Conservation (phyloP, 106 monocot species). For the Xerophyta viscosa region DNA sequence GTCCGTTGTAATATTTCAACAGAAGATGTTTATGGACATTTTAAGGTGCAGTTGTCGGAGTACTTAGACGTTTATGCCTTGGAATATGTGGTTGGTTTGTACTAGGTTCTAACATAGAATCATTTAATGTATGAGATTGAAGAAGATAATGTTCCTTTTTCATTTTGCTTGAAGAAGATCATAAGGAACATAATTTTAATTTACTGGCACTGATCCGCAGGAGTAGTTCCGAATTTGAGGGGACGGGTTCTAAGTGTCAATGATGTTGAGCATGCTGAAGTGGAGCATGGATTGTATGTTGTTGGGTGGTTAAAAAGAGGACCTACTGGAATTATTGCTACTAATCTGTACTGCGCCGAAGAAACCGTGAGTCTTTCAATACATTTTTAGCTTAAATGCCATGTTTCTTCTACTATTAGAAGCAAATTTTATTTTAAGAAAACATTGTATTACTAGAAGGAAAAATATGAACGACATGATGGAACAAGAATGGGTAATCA, state of each 20-base stretch:
- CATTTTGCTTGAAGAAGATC: not conserved
- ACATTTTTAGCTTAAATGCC: no score
- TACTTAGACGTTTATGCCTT: not conserved
- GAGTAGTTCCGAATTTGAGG: slow-evolving; percentile 53
- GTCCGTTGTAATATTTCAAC: no score
- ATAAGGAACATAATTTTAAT: not conserved
- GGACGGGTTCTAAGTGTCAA: slow-evolving; percentile 40
- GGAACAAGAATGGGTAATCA: no score
- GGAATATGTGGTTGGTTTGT: no score
- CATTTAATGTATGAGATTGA: no score
- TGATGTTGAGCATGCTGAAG: slow-evolving; percentile 4
- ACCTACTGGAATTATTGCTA: slow-evolving; percentile 84
- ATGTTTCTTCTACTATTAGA: not conserved
- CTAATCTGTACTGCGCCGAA: slow-evolving; percentile 94
- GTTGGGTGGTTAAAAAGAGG: slow-evolving; percentile 97
- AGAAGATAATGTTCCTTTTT: not conserved
- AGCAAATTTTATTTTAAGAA: not conserved
- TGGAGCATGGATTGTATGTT: slow-evolving; percentile 68
- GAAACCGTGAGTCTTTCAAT: slow-evolving; percentile 59
- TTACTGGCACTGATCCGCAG: slow-evolving; percentile 18
- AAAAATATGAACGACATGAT: no score
- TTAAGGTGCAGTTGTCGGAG: no score
- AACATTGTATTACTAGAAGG: not conserved
- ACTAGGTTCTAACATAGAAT: no score
- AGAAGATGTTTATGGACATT: no score